A percentile compares a stretch with the other conserved stretches of the same genome.
Evolutionary conservation across 202 grass and related monocot genomes (phyloP).

Genomic region (Panicum virgatum): DNA sequence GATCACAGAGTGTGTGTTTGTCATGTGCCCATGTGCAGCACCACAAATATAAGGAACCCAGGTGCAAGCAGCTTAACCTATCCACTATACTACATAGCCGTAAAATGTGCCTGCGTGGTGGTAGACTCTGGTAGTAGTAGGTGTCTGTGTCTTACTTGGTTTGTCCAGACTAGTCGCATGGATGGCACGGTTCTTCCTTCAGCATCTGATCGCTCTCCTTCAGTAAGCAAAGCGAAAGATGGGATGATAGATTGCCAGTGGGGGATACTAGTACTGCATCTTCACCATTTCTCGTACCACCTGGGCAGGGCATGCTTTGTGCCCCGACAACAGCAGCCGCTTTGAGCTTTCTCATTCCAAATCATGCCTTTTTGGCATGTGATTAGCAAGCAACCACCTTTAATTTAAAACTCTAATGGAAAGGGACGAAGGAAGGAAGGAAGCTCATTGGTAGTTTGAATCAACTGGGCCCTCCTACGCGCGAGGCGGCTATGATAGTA

Average conservation of each 20-base stretch:
- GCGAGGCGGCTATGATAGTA: too few relatives aligned
- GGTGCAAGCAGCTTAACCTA: too few relatives aligned
- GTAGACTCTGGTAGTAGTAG: too few relatives aligned
- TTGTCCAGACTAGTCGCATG: too few relatives aligned
- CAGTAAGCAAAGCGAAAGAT: not conserved
- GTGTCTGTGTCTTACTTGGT: too few relatives aligned
- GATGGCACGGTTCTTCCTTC: not conserved
- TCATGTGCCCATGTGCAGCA: too few relatives aligned
- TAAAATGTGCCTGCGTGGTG: too few relatives aligned
- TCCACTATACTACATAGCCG: too few relatives aligned
- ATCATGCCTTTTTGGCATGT: conserved; percentile 29
- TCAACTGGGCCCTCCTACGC: not conserved
- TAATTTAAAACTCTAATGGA: conserved; percentile 35
- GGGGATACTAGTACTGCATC: not conserved
- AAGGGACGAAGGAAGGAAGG: too few relatives aligned
- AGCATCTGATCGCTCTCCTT: not conserved
- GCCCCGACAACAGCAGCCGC: not conserved
- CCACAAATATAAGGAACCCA: not conserved
- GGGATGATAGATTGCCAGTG: too few relatives aligned
- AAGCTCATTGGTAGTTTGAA: not conserved
- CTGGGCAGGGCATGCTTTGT: not conserved
- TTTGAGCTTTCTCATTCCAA: conserved; percentile 25
- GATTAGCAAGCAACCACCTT: conserved; percentile 13
- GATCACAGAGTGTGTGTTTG: not conserved
- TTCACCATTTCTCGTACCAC: not conserved